Base-by-base conservation (phyloP, 257 asterid genomes). In the Anisodus acutangulus region DNA sequence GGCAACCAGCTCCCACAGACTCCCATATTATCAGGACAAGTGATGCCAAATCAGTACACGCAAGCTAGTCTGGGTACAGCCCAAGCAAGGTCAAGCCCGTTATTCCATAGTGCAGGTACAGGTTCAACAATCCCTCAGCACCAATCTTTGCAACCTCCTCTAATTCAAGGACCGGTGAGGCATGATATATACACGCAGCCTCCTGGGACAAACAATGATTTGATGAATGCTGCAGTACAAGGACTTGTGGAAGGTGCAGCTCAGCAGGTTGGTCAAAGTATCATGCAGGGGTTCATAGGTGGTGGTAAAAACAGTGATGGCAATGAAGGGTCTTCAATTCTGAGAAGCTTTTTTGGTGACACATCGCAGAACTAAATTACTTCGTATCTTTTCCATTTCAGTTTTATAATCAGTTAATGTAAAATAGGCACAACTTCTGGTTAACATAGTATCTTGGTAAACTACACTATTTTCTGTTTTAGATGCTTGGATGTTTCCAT, bases 201-300 rank as follows among this genome's bases (percentile, higher is more conserved):
- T 74, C 81, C 64, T 9, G 55, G 55, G 66, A 43, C 45, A 57
- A 31, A 78, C 49, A 86, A 81, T 37, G 72, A 35, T 85, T 37
- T 92, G 62, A 41, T 88, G 90, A 78, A 35, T 82, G 86, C 87
- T 5, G 92, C 87, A n/a, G 5, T 86, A 70, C 85, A 83, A 51
- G 93, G 92, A 47, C 11, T 88, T 17, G 91, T 86, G 64, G 91
- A 90, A 71, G 92, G 92, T 41, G 88, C 86, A 35, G 79, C 87
- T 15, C 94, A 91, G 83, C 89, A 70, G 67, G 86, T 88, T 9
- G 94, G 91, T 11, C 91, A 88, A 87, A 39, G 86, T 7, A 80
- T 85, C 15, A 86, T 84, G 84, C 89, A 89, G 71, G 88, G 85
- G 31, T 78, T 89, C 43, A 11, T 87, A 2, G 87, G 84, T 8